These are phyloP conservation scores for Hirsutella rhossiliensis DNA, from an alignment of 2,329 filamentous ascomycete genomes.

Conservation along the genomic window DNA sequence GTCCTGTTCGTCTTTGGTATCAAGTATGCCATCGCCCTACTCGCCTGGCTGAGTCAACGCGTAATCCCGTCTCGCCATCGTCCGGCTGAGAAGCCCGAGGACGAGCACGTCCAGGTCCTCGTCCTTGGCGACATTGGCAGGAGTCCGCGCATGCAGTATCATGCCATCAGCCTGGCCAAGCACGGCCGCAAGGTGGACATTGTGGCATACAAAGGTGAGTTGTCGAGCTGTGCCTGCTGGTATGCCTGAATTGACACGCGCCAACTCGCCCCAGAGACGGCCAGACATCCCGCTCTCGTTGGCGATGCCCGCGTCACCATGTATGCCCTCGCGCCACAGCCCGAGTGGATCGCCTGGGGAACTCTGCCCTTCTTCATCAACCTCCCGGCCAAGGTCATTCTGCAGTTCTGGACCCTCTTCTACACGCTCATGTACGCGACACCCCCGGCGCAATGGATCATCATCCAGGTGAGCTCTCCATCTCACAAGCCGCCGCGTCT, in stretches of 20 bases:
- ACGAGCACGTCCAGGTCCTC: constrained; percentile 59
- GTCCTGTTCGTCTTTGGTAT: constrained; percentile 19
- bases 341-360: constrained; percentile 52
- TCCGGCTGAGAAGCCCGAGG: constrained; percentile 19
- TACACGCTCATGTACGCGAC: constrained; percentile 61
- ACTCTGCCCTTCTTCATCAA: constrained; percentile 65
- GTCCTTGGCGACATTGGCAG: constrained; percentile 92
- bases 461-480: constrained; percentile 52
- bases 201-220: constrained; percentile 70
- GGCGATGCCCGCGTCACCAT: constrained; percentile 58
- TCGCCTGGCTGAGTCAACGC: constrained; percentile 10
- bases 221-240: neutral
- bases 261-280: constrained; percentile 46
- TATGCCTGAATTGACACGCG: neutral
- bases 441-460: constrained; percentile 67
- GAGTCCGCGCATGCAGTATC: constrained; percentile 97
- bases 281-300: constrained; percentile 66
- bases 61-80: constrained; percentile 23
- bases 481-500: neutral
- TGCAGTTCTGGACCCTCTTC: constrained; percentile 66
- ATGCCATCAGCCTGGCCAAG: constrained; percentile 82
- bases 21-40: constrained; percentile 9
- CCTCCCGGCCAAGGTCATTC: constrained; percentile 75
- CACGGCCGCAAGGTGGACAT: constrained; percentile 71
- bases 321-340: constrained; percentile 56